phyloP scores from a whole-genome alignment of 1,139 yeast genomes.

The Saccharomyces hybrid region DNA sequence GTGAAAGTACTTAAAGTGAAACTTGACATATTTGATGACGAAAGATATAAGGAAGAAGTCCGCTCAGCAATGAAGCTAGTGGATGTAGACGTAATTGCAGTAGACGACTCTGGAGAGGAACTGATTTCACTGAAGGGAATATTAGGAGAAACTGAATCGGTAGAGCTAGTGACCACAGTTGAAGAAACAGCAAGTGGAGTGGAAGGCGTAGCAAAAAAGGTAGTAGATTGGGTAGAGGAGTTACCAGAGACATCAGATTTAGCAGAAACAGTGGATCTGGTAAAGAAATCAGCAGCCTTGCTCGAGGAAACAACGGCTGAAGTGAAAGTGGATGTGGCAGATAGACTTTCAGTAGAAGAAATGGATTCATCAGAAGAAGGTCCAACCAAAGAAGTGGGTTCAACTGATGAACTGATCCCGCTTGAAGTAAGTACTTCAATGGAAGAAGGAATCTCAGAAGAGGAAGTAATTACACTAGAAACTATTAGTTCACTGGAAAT shows the following conservation, averaged over 20 bases:
- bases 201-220: not conserved
- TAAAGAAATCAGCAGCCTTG: not conserved
- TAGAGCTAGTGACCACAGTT: slow-evolving; percentile 11
- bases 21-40: not conserved
- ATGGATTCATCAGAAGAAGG: not conserved
- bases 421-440: not conserved
- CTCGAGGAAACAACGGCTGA: not conserved
- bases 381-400: not conserved
- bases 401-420: not conserved
- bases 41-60: not conserved
- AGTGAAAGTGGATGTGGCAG: slow-evolving; percentile 6
- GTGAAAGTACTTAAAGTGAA: not conserved
- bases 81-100: slow-evolving; percentile 1
- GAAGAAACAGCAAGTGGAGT: slow-evolving; percentile 4
- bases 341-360: slow-evolving; percentile 1
- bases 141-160: slow-evolving; percentile 8
- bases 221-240: not conserved
- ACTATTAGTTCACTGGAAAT: slow-evolving; percentile 7
- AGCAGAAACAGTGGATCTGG: not conserved
- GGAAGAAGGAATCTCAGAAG: slow-evolving; percentile 28
- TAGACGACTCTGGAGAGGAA: slow-evolving; percentile 35
- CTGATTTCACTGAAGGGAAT: slow-evolving; percentile 31
- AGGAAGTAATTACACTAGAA: slow-evolving; percentile 6
- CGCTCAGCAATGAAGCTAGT: not conserved
- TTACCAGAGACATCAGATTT: not conserved